Evolutionary conservation across 2,329 filamentous ascomycete genomes (phyloP), one percentile per base, ranked within the genome.

Genomic region (Cordyceps farinosa): DNA sequence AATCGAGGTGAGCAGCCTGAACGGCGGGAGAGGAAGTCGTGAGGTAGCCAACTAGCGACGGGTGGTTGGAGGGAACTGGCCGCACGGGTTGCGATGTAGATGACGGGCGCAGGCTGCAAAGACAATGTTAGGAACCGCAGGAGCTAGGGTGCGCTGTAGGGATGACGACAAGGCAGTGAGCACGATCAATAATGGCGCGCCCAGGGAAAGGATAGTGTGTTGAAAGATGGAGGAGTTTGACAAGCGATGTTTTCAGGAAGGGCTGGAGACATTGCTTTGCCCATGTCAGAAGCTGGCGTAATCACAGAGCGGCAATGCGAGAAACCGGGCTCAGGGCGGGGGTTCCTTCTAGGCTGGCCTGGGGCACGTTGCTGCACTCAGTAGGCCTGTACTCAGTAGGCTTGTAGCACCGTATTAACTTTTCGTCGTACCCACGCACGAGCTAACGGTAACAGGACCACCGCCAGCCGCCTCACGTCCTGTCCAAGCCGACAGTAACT

Each of bases 21-120:
- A 90, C 82, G 64, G 89, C 75, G 38, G 89, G 86, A 29, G 88
- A 90, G 36, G 88, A 89, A 40, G 86, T 85, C 55, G 88, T 90
- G 65, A 89, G 79, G 73, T 89, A 86, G 66, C 86, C 87, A 70
- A 84, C 81, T 69, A 90, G 87, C 40, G 89, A 89, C 60, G 86
- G 83, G 73, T 86, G 85, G 34, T 83, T 78, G 50, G 84, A 84
- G 61, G 83, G 75, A 61, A 80, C 78, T 65, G 83, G 83, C 67
- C 77, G 76, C 61, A 64, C 62, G 17, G 61, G 64, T 53, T 51
- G 66, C 38, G 53, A 61, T 40, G 34, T 27, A 52, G 62, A 62
- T 15, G 45, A 51, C 47, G 61, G 57, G 63, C 32, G 61, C 29
- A 54, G 62, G 29, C 57, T 61, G 65, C 52, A 38, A 48, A 53